These are phyloP conservation scores for Pseudogymnoascus sp. DNA, from an alignment of 2,329 filamentous ascomycete species.

Conservation along the genomic window DNA sequence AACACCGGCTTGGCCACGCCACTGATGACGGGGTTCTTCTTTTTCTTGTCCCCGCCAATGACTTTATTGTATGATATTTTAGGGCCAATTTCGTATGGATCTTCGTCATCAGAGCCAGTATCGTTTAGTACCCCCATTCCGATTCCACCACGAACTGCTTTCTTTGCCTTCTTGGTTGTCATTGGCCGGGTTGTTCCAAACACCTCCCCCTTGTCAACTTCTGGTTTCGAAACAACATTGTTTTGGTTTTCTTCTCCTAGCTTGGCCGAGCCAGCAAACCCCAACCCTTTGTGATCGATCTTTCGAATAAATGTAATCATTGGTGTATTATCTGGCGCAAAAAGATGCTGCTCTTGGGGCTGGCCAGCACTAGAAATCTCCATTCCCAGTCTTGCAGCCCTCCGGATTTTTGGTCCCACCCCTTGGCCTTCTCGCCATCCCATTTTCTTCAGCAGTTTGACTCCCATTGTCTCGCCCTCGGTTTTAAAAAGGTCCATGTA, in stretches of 20 bases:
- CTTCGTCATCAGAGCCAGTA: conserved; percentile 89
- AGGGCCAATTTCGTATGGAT: conserved; percentile 86
- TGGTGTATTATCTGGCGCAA: conserved; percentile 72
- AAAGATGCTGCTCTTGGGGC: conserved; percentile 54
- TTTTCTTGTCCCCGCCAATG: conserved; percentile 75
- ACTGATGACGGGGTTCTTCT: conserved; percentile 55
- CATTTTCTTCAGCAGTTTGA: conserved; percentile 81
- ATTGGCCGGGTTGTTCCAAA: conserved; percentile 16
- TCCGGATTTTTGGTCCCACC: conserved; percentile 75
- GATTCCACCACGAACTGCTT: conserved; percentile 55
- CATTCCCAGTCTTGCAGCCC: conserved; percentile 58
- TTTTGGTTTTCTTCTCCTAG: conserved; percentile 32
- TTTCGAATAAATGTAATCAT: conserved; percentile 62
- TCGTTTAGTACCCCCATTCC: conserved; percentile 88
- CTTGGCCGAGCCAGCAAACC: conserved; percentile 52
- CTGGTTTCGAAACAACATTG: conserved; percentile 17
- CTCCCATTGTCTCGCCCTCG: conserved; percentile 76
- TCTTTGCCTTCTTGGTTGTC: conserved; percentile 43
- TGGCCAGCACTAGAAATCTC: conserved; percentile 33
- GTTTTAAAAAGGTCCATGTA: conserved; percentile 66
- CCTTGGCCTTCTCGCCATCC: conserved; percentile 94
- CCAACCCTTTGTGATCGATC: conserved; percentile 62
- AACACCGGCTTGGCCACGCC: conserved; percentile 64
- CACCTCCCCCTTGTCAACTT: conserved; percentile 35
- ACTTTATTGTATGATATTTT: conserved; percentile 79